Evolutionary conservation across 2,329 filamentous ascomycete genomes (phyloP).

Genomic region (Fusarium sp.): DNA sequence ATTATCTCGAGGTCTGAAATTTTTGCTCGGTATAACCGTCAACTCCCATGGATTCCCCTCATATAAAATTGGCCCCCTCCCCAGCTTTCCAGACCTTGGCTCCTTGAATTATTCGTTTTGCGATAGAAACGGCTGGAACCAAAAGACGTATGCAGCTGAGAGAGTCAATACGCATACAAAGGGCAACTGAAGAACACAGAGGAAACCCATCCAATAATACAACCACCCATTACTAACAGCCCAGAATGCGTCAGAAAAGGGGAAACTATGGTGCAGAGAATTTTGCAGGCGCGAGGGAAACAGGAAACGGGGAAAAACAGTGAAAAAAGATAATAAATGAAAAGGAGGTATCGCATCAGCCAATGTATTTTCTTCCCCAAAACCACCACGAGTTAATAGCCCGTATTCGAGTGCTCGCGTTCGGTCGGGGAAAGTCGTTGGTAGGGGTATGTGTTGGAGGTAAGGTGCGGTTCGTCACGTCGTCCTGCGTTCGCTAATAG

Average conservation of each 20-base stretch:
- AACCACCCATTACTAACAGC: constrained; percentile 54
- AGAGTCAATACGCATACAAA: constrained; percentile 47
- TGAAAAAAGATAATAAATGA: constrained; percentile 46
- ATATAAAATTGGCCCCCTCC: constrained; percentile 42
- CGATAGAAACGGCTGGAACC: constrained; percentile 37
- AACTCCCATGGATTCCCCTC: constrained; percentile 49
- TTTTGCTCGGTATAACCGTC: constrained; percentile 54
- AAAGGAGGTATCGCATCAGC: constrained; percentile 57
- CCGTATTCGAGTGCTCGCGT: constrained; percentile 43
- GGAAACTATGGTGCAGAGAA: constrained; percentile 56
- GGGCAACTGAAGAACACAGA: constrained; percentile 51
- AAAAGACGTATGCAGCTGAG: constrained; percentile 32
- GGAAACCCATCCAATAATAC: constrained; percentile 56
- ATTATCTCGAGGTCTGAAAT: constrained; percentile 57
- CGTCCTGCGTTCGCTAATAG: constrained; percentile 58
- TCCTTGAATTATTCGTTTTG: constrained; percentile 42
- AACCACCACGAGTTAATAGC: constrained; percentile 47
- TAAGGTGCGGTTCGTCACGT: constrained; percentile 58
- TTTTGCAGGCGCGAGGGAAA: constrained; percentile 51
- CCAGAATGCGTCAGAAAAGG: constrained; percentile 50
- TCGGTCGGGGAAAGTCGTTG: constrained; percentile 47
- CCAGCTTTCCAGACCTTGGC: constrained; percentile 43
- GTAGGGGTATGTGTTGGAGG: constrained; percentile 52
- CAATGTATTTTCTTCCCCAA: constrained; percentile 47
- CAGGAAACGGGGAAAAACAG: constrained; percentile 44